Percentiles rank a stretch among this genome's conserved stretches.
These are phyloP conservation scores for Thuja plicata DNA, from an alignment of 83 land plant genomes.

Conservation along the genomic window DNA sequence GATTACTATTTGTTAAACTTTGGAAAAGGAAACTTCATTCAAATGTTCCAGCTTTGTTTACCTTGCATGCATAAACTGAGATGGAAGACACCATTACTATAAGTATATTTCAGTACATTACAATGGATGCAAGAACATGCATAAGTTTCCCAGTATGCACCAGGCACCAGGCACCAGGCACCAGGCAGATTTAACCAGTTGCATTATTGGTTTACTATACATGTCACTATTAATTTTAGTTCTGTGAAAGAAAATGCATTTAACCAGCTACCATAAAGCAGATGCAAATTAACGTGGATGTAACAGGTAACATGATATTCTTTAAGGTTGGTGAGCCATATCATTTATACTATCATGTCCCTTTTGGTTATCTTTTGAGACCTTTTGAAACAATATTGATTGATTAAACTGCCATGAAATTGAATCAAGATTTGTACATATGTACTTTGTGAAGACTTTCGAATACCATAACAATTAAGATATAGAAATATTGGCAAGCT, in stretches of 20 bases:
- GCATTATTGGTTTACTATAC: neutral
- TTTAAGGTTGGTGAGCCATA: neutral
- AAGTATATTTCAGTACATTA: neutral
- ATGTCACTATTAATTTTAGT: too few relatives aligned
- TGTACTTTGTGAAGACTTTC: neutral
- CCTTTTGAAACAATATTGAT: neutral
- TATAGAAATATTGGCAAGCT: conserved; percentile 40
- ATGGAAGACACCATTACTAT: neutral
- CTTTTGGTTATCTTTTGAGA: neutral
- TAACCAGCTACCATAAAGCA: neutral
- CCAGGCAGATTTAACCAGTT: neutral
- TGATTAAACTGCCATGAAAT: neutral
- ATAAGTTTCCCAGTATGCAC: neutral
- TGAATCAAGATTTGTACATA: neutral
- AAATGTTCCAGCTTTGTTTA: neutral
- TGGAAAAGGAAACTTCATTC: neutral
- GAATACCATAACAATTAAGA: conserved; percentile 14
- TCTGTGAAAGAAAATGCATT: neutral
- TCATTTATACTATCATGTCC: neutral
- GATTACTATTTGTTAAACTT: neutral
- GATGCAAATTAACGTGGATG: neutral
- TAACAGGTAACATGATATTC: neutral
- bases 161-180: neutral
- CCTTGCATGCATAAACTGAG: neutral
- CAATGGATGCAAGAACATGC: neutral